Percentiles rank a stretch among this genome's conserved stretches.
phyloP scores from a whole-genome alignment of 768 basidiomycete species.

The Cystofilobasidium capitatum region DNA sequence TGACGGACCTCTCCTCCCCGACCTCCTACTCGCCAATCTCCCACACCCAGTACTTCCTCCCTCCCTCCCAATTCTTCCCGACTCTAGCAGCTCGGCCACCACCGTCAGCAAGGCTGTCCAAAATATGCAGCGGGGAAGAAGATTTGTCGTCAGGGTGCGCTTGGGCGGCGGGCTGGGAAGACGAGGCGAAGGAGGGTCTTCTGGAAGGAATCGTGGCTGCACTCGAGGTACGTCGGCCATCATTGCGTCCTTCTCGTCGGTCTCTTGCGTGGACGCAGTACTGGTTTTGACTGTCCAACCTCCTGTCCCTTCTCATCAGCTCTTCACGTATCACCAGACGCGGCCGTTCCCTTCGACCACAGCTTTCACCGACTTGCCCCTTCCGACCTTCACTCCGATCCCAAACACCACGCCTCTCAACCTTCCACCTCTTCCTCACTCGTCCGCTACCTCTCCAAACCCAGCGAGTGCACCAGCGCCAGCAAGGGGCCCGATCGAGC shows the following conservation, averaged over 20 bases:
- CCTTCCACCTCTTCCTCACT: not conserved
- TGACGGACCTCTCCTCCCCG: not conserved
- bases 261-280: too few species aligned
- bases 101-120: not conserved
- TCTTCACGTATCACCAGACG: conserved; percentile 1
- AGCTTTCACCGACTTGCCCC: not conserved
- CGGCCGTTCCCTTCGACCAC: not conserved
- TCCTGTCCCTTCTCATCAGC: not conserved
- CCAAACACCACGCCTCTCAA: not conserved
- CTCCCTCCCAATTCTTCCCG: conserved; percentile 3
- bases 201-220: not conserved
- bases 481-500: not conserved
- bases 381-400: conserved; percentile 6
- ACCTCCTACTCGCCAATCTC: not conserved
- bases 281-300: not conserved
- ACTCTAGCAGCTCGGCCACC: not conserved
- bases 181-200: not conserved
- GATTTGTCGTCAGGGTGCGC: not conserved
- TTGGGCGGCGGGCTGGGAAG: not conserved
- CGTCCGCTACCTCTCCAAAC: not conserved
- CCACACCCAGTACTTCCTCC: conserved; percentile 5
- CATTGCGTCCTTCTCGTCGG: not conserved
- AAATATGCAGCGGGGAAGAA: not conserved
- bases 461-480: not conserved
- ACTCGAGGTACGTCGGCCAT: not conserved